Evolutionary conservation across 164 flowering plant genomes (phyloP).

Genomic region (Liquidambar formosana): DNA sequence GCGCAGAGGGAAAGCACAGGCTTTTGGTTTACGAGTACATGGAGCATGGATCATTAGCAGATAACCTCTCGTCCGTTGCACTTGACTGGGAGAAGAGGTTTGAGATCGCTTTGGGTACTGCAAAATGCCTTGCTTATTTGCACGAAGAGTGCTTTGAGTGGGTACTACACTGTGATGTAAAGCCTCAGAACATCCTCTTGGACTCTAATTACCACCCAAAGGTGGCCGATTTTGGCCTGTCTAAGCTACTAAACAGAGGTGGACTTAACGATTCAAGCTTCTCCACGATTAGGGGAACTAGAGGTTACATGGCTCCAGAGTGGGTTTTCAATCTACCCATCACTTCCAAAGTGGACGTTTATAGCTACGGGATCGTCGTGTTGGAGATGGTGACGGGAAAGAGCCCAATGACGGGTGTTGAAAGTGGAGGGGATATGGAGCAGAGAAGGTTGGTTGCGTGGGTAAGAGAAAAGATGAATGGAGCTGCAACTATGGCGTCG

Average conservation of each 20-base stretch:
- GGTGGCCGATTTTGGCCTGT: slow-evolving; percentile 31
- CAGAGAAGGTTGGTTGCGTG: slow-evolving; percentile 11
- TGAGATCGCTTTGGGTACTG: slow-evolving; percentile 27
- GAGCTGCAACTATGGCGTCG: not conserved
- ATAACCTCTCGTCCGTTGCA: not conserved
- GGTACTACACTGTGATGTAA: slow-evolving; percentile 36
- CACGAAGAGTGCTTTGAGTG: slow-evolving; percentile 26
- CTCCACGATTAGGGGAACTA: slow-evolving; percentile 41
- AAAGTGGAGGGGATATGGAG: not conserved
- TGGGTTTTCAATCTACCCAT: slow-evolving; percentile 37
- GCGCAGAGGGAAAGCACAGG: too few species aligned
- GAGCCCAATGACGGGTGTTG: not conserved
- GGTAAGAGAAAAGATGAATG: slow-evolving; percentile 24
- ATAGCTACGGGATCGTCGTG: slow-evolving; percentile 45
- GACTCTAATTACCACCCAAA: slow-evolving; percentile 23
- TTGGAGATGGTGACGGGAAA: slow-evolving; percentile 37
- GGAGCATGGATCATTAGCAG: too few species aligned
- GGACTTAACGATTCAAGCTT: slow-evolving; percentile 18
- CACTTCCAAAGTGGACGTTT: slow-evolving; percentile 43
- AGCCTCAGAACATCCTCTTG: slow-evolving; percentile 34
- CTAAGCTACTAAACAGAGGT: slow-evolving; percentile 17
- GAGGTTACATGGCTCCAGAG: slow-evolving; percentile 54
- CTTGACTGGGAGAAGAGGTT: slow-evolving; percentile 25
- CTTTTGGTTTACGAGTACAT: too few species aligned
- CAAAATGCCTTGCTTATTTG: slow-evolving; percentile 30